Conservation (phyloP, 2,329 filamentous ascomycete genomes). For the Fusarium sulawesiense region DNA sequence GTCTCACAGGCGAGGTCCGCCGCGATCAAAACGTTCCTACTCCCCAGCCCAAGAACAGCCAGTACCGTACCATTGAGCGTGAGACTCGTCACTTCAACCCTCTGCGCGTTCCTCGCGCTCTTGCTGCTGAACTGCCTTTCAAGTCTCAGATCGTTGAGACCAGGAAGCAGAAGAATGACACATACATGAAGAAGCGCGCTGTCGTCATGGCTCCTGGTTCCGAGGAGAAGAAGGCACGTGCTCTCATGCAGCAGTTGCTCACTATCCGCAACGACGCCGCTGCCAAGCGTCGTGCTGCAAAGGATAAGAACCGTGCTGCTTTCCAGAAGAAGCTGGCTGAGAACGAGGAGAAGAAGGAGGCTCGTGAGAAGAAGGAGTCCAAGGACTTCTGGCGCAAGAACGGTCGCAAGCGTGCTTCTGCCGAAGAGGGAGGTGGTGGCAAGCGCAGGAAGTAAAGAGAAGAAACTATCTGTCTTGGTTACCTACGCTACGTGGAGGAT, state of each 20-base stretch:
- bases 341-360: conserved; percentile 84
- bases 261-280: conserved; percentile 91
- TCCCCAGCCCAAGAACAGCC: conserved; percentile 83
- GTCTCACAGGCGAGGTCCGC: conserved; percentile 91
- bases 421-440: conserved; percentile 55
- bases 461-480: not conserved
- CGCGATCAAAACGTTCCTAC: conserved; percentile 79
- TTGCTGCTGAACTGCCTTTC: conserved; percentile 88
- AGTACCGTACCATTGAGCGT: conserved; percentile 79
- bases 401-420: conserved; percentile 73
- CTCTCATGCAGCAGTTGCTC: conserved; percentile 92
- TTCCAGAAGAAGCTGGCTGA: conserved; percentile 87
- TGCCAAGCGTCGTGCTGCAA: conserved; percentile 83
- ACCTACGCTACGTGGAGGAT: conserved; percentile 1
- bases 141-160: conserved; percentile 89
- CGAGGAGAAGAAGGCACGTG: conserved; percentile 89
- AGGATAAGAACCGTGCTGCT: conserved; percentile 84
- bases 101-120: conserved; percentile 78
- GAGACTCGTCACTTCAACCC: conserved; percentile 81
- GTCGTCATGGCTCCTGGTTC: conserved; percentile 82
- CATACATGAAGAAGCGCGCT: conserved; percentile 95
- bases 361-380: conserved; percentile 88
- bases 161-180: conserved; percentile 81
- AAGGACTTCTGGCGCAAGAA: conserved; percentile 94
- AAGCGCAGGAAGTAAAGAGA: conserved; percentile 50